These are phyloP conservation scores for Irpex lacteus DNA, from an alignment of 1,284 basidiomycete species.

Conservation along the genomic window DNA sequence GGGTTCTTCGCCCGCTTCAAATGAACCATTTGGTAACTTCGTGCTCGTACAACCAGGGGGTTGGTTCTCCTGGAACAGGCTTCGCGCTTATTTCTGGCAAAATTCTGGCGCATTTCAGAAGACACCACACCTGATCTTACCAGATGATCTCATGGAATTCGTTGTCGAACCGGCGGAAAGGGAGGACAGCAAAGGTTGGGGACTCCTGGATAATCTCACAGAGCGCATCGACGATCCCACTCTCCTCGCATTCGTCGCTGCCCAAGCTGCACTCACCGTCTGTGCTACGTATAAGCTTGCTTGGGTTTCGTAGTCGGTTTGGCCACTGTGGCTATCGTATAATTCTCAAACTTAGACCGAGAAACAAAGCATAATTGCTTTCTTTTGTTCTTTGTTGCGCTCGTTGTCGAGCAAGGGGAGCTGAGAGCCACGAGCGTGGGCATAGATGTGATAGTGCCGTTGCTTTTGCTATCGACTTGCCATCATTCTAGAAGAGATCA, in stretches of 20 bases:
- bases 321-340: not conserved
- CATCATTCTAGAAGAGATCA: too few relatives aligned
- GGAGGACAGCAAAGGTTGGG: not conserved
- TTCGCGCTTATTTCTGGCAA: not conserved
- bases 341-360: not conserved
- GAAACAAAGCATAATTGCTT: not conserved
- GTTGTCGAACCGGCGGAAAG: not conserved
- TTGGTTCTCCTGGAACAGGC: not conserved
- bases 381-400: too few relatives aligned
- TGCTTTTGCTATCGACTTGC: too few relatives aligned
- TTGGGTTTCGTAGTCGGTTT: not conserved
- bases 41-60: not conserved
- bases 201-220: not conserved
- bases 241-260: not conserved
- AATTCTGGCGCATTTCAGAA: not conserved
- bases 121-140: not conserved
- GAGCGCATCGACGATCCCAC: not conserved
- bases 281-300: not conserved
- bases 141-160: not conserved
- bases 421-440: too few relatives aligned
- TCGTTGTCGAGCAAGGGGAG: too few relatives aligned
- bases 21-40: not conserved
- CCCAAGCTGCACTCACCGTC: not conserved
- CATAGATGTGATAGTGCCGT: too few relatives aligned
- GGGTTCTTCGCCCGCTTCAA: not conserved